These are phyloP conservation scores for Lactarius quietus DNA, from an alignment of 768 basidiomycete species.

Conservation along the genomic window DNA sequence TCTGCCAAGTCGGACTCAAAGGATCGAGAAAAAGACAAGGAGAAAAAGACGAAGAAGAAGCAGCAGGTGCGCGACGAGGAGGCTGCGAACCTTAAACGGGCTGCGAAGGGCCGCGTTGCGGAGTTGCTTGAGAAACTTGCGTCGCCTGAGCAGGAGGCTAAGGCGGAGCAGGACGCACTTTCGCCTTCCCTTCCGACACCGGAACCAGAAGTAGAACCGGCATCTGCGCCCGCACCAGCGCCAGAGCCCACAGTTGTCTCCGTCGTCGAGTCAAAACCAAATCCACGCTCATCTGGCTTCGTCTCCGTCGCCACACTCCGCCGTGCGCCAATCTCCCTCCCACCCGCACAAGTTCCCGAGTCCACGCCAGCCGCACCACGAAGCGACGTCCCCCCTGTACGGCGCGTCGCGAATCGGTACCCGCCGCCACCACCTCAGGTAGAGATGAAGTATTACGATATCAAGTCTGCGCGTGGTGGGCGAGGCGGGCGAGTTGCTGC, in stretches of 20 bases:
- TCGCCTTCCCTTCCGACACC: neutral
- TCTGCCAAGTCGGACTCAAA: slow-evolving; percentile 12
- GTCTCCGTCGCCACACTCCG: slow-evolving; percentile 59
- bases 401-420: neutral
- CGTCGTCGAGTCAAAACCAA: slow-evolving; percentile 33
- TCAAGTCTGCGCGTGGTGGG: slow-evolving; percentile 75
- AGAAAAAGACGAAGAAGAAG: slow-evolving; percentile 24
- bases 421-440: slow-evolving; percentile 33
- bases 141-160: slow-evolving; percentile 35
- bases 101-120: slow-evolving; percentile 68
- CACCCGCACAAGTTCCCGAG: neutral
- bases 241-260: neutral
- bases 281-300: slow-evolving; percentile 76
- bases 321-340: slow-evolving; percentile 15
- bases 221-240: no score
- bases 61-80: slow-evolving; percentile 35
- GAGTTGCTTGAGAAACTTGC: slow-evolving; percentile 74
- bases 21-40: slow-evolving; percentile 29
- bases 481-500: slow-evolving; percentile 70
- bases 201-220: no score
- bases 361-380: neutral
- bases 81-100: slow-evolving; percentile 37
- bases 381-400: neutral
- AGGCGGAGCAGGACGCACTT: neutral
- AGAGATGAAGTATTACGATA: slow-evolving; percentile 63